phyloP scores from a whole-genome alignment of 805 yeast species.

The Kodamaea fukazawae region DNA sequence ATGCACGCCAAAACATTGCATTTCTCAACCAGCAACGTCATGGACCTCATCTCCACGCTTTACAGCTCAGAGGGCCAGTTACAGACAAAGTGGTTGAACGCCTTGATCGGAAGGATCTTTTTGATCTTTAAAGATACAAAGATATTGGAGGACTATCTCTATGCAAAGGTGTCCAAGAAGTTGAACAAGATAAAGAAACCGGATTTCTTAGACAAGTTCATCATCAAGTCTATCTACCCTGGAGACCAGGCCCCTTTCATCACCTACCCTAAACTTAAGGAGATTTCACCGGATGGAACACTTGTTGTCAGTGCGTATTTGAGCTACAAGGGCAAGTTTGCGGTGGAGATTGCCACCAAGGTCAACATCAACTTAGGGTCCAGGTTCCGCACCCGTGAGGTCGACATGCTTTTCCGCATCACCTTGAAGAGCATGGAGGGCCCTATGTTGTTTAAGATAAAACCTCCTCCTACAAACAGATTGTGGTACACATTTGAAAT shows the following conservation, averaged over 20 bases:
- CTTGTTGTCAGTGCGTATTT: slow-evolving; percentile 59
- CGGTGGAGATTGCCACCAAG: slow-evolving; percentile 77
- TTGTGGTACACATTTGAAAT: slow-evolving; percentile 85
- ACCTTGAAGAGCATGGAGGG: slow-evolving; percentile 72
- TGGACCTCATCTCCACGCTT: slow-evolving; percentile 68
- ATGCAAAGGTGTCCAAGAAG: slow-evolving; percentile 63
- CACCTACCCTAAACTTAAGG: slow-evolving; percentile 66
- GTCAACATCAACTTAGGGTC: slow-evolving; percentile 73
- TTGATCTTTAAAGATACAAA: slow-evolving; percentile 73
- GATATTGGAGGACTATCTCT: slow-evolving; percentile 55
- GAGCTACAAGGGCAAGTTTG: slow-evolving; percentile 71
- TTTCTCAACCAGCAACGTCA: slow-evolving; percentile 66
- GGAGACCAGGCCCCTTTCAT: slow-evolving; percentile 82
- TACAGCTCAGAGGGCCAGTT: slow-evolving; percentile 82
- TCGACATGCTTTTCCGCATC: slow-evolving; percentile 68
- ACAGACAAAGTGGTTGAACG: slow-evolving; percentile 89
- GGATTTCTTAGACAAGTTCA: slow-evolving; percentile 81
- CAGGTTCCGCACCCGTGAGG: slow-evolving; percentile 70
- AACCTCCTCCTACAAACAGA: slow-evolving; percentile 89
- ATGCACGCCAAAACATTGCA: slow-evolving; percentile 71
- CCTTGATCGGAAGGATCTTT: slow-evolving; percentile 78
- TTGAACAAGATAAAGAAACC: slow-evolving; percentile 80
- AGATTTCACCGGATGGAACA: slow-evolving; percentile 78
- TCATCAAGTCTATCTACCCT: slow-evolving; percentile 65
- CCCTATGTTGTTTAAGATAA: slow-evolving; percentile 61